These are phyloP conservation scores for Diaporthe vexans DNA, from an alignment of 2,329 filamentous ascomycete genomes.

Conservation along the genomic window DNA sequence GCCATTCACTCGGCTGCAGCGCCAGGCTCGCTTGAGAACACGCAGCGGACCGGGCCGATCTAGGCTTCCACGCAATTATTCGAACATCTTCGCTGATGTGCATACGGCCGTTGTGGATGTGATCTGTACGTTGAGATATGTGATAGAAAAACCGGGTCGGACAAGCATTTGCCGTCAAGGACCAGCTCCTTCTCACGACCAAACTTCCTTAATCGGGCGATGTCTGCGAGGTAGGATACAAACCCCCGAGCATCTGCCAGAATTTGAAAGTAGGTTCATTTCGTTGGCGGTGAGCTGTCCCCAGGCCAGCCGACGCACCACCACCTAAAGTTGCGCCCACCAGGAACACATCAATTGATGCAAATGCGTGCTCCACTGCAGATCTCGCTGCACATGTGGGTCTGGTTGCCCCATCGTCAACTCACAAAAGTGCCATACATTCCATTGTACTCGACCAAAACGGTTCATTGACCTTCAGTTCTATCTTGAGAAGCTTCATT, in stretches of 20 bases:
- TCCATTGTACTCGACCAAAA: background rate
- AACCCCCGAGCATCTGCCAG: background rate
- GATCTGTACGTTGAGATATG: constrained; percentile 10
- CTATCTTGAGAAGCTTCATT: background rate
- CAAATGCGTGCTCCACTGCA: background rate
- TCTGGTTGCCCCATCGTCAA: no score
- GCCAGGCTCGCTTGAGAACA: background rate
- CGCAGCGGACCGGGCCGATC: constrained; percentile 4
- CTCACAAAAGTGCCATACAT: background rate
- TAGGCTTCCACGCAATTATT: background rate
- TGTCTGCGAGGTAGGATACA: background rate
- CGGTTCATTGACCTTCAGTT: background rate
- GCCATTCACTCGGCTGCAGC: background rate
- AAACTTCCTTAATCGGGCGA: constrained; percentile 5
- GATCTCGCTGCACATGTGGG: background rate
- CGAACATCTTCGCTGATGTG: background rate
- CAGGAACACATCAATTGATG: no score
- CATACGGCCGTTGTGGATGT: background rate
- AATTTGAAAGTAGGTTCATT: background rate
- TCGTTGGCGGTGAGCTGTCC: background rate
- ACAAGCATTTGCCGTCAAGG: background rate
- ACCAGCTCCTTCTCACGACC: constrained; percentile 6
- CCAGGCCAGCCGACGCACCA: background rate
- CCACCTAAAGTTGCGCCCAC: background rate
- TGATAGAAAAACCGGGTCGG: constrained; percentile 17